Evolutionary conservation across 2,329 filamentous ascomycete species (phyloP), one percentile per base, ranked within the genome.

Genomic region (Drechslerella stenobrocha): DNA sequence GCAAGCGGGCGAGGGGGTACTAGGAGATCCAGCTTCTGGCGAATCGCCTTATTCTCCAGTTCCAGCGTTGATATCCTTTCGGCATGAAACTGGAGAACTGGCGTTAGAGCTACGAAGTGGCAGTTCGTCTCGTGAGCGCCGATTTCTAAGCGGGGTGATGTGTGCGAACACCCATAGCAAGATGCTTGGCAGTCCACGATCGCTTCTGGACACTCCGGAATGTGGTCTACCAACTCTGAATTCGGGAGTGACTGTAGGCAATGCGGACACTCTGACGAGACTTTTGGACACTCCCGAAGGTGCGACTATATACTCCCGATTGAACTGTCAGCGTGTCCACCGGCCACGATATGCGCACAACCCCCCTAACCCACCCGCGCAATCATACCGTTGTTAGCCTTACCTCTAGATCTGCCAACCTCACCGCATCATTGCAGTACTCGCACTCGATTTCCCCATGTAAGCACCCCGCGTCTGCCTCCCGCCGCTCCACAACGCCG

Each of bases 341-440:
- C n/a, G n/a, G n/a, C n/a, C n/a, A n/a, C n/a, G n/a, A n/a, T n/a
- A n/a, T n/a, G n/a, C n/a, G n/a, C n/a, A n/a, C n/a, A n/a, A n/a
- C n/a, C n/a, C n/a, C n/a, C n/a, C n/a, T n/a, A n/a, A n/a, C n/a
- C n/a, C n/a, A n/a, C n/a, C n/a, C n/a, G n/a, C n/a, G n/a, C n/a
- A n/a, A n/a, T n/a, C n/a, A n/a, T n/a, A n/a, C n/a, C n/a, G n/a
- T n/a, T n/a, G n/a, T n/a, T n/a, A n/a, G n/a, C 8, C 70, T 18
- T 34, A 73, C 76, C 69, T 79, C 76, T 28, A 81, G 72, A n/a
- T 80, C 78, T 0, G 79, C 78, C 47, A 79, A 78, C 58, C 81
- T 77, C n/a, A 82, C 77, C 11, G 74, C 71, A 20, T 77, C 74
- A n/a, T 79, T 74, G 74, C 84, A 87, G 71, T 82, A 80, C n/a